Conservation (phyloP, 2,329 filamentous ascomycete species). For the Pseudogymnoascus sp. region DNA sequence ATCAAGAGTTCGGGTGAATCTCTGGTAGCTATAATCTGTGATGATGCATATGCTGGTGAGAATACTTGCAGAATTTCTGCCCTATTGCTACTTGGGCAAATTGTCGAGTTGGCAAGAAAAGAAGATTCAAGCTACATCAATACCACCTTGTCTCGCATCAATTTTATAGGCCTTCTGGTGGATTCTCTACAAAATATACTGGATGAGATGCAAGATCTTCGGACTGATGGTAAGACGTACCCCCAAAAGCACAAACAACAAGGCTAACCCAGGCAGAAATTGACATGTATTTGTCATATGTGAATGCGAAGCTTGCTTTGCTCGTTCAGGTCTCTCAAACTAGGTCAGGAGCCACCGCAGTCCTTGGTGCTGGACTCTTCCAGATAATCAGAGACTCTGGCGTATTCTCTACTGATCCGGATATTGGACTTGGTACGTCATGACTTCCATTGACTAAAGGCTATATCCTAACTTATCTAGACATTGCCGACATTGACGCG, state of each 20-base stretch:
- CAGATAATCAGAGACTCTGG: conserved; percentile 70
- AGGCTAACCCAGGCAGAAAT: conserved; percentile 27
- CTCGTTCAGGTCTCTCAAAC: conserved; percentile 80
- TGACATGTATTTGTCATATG: conserved; percentile 38
- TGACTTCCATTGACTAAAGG: background rate
- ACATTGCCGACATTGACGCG: conserved; percentile 26
- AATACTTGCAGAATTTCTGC: conserved; percentile 78
- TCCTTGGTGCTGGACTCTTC: conserved; percentile 88
- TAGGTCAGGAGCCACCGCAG: conserved; percentile 72
- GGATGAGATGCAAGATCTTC: conserved; percentile 59
- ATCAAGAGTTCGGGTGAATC: conserved; percentile 75
- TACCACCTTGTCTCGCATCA: conserved; percentile 73
- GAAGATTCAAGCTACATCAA: conserved; percentile 71
- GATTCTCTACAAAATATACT: conserved; percentile 78
- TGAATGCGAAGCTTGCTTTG: conserved; percentile 70
- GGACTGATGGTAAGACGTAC: conserved; percentile 46
- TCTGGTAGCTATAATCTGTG: conserved; percentile 79
- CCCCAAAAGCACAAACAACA: background rate
- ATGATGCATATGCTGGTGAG: conserved; percentile 85
- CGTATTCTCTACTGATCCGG: conserved; percentile 86
- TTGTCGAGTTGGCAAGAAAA: conserved; percentile 67
- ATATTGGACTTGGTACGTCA: conserved; percentile 68
- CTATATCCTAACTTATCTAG: conserved; percentile 20
- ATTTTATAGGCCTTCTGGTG: conserved; percentile 85
- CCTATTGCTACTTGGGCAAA: conserved; percentile 71